Evolutionary conservation across 1,284 basidiomycete species (phyloP).

Genomic region (Tremellales sp.): DNA sequence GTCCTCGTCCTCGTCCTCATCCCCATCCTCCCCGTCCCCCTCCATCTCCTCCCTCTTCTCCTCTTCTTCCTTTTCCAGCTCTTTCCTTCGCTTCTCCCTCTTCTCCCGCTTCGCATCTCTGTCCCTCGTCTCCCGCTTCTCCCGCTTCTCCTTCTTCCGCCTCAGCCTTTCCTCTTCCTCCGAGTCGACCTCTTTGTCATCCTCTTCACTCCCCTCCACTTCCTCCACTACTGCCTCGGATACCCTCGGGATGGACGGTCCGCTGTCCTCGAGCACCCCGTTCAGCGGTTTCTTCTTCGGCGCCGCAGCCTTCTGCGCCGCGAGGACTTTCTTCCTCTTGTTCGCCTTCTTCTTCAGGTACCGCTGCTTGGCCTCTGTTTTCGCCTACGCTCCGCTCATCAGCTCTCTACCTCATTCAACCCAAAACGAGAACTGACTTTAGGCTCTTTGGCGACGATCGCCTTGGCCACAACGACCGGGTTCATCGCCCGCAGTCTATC

Average conservation of each 20-base stretch:
- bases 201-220: constrained; percentile 11
- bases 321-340: constrained; percentile 56
- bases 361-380: constrained; percentile 60
- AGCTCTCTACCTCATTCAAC: not conserved
- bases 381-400: constrained; percentile 21
- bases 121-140: constrained; percentile 20
- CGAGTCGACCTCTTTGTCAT: constrained; percentile 18
- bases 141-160: constrained; percentile 19
- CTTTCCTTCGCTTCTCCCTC: constrained; percentile 13
- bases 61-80: constrained; percentile 10
- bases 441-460: constrained; percentile 7
- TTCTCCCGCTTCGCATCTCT: constrained; percentile 19
- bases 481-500: constrained; percentile 9
- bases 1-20: constrained; percentile 21
- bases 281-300: constrained; percentile 39
- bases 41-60: not conserved
- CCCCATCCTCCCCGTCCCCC: constrained; percentile 11
- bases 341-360: constrained; percentile 66
- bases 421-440: constrained; percentile 20
- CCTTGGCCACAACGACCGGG: not conserved
- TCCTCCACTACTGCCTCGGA: constrained; percentile 14
- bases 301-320: constrained; percentile 44
- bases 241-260: constrained; percentile 11
- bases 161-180: constrained; percentile 21
- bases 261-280: constrained; percentile 9